These are phyloP conservation scores for Aureobasidium leucospermi DNA, from an alignment of 2,329 filamentous ascomycete genomes.

Conservation along the genomic window DNA sequence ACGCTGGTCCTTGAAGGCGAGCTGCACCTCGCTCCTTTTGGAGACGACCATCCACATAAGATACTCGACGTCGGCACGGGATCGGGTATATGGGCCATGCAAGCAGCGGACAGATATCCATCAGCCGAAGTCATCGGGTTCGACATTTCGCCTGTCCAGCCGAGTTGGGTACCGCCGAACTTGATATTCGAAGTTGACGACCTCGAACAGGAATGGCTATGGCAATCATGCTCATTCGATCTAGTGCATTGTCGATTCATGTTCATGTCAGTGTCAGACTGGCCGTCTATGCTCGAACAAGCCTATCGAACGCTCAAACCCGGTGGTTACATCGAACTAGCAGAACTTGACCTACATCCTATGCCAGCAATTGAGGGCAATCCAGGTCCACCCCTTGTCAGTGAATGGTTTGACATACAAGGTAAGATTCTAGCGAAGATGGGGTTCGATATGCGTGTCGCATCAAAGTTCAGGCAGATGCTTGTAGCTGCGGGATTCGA, in stretches of 20 bases:
- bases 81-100: constrained; percentile 46
- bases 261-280: constrained; percentile 22
- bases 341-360: constrained; percentile 27
- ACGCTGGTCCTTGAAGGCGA: constrained; percentile 17
- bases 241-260: constrained; percentile 36
- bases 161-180: constrained; percentile 23
- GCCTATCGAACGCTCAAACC: constrained; percentile 26
- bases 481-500: constrained; percentile 13
- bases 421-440: background rate
- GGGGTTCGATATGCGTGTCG: constrained; percentile 13
- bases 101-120: constrained; percentile 32
- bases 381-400: constrained; percentile 17
- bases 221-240: constrained; percentile 28
- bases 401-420: constrained; percentile 8
- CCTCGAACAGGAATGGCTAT: constrained; percentile 25
- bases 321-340: constrained; percentile 33
- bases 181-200: constrained; percentile 27
- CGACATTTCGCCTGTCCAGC: constrained; percentile 31
- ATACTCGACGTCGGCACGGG: constrained; percentile 45
- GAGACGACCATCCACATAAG: constrained; percentile 26
- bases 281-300: constrained; percentile 17
- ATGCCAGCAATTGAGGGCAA: constrained; percentile 28
- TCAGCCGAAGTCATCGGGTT: constrained; percentile 29
- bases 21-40: constrained; percentile 37
- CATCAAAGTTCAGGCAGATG: constrained; percentile 3